Base-by-base conservation (phyloP, 2,329 filamentous ascomycete species). In the Ustulina deusta region DNA sequence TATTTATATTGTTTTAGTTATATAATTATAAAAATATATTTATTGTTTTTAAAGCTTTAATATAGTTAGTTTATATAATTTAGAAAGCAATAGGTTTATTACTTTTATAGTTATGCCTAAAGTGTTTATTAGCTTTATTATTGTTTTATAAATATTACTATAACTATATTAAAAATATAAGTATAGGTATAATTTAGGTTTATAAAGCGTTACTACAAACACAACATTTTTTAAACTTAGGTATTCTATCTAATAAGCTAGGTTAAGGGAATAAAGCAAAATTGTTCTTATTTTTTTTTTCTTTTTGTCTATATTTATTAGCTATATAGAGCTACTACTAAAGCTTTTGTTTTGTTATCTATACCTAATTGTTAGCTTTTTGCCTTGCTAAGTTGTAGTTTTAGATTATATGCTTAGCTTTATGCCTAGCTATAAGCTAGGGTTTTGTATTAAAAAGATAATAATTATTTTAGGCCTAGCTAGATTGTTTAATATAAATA, bases 1-100 rank as follows among this genome's bases (percentile, higher is more conserved):
- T 46, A 46, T 46, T 46, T 3, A 46, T 20, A 20, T 46, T 46
- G n/a, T 15, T 46, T 46, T 46, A 46, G 20, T 46, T 46, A 46
- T 22, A 46, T 46, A 32, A 32, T 32, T 32, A 32, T 32, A 32
- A 32, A 32, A 32, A 32, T 32, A 32, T 32, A 4, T 4, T 46
- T 3, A 46, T 20, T 46, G 9, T 9, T 46, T 46, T 46, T 17
- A 20, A 4, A 17, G n/a, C n/a, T 46, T 46, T 46, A 20, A 20
- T 22, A 46, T 46, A 46, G 17, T 46, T 46, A 20, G 9, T 46
- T 46, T 46, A 46, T 46, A 22, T 46, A 11, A 46, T 46, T 20
- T 46, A 20, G 20, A 46, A 46, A 46, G n/a, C 20, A 46, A 9
- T 15, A 11, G 4, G n/a, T 22, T 46, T 46, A 9, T 9, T 46